These are phyloP conservation scores for Calonectria hongkongensis DNA, from an alignment of 2,329 filamentous ascomycete species.

Conservation along the genomic window DNA sequence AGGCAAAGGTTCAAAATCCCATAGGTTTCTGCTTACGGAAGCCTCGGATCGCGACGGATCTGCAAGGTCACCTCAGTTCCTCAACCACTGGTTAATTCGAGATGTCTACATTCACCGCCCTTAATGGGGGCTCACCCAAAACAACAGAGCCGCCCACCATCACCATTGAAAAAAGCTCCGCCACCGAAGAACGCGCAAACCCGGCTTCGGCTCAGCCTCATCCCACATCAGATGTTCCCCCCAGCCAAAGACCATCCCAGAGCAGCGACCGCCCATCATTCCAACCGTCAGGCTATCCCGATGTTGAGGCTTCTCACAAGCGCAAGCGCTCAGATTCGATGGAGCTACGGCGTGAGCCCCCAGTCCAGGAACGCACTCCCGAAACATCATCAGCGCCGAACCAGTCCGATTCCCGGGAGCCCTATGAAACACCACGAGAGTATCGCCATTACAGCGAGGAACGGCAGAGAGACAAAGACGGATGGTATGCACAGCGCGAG, in stretches of 20 bases:
- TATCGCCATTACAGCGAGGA: constrained; percentile 68
- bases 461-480: constrained; percentile 66
- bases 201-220: constrained; percentile 51
- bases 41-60: constrained; percentile 38
- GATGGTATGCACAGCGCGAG: constrained; percentile 71
- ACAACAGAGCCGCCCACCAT: constrained; percentile 59
- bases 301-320: constrained; percentile 73
- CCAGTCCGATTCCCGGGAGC: constrained; percentile 64
- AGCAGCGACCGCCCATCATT: constrained; percentile 65
- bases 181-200: constrained; percentile 59
- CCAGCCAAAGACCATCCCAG: constrained; percentile 63
- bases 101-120: constrained; percentile 72
- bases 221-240: constrained; percentile 53
- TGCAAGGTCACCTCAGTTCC: constrained; percentile 23
- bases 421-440: constrained; percentile 66
- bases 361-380: constrained; percentile 59
- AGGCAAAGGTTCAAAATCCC: constrained; percentile 33
- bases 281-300: constrained; percentile 63
- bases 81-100: constrained; percentile 32
- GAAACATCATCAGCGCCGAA: constrained; percentile 57
- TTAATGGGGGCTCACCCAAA: constrained; percentile 71
- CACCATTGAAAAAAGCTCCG: constrained; percentile 55
- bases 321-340: constrained; percentile 82
- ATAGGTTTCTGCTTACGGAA: constrained; percentile 42
- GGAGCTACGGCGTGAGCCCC: constrained; percentile 66